Evolutionary conservation across 2,329 filamentous ascomycete genomes (phyloP).

Genomic region (Ceratocystis diversiconidia): DNA sequence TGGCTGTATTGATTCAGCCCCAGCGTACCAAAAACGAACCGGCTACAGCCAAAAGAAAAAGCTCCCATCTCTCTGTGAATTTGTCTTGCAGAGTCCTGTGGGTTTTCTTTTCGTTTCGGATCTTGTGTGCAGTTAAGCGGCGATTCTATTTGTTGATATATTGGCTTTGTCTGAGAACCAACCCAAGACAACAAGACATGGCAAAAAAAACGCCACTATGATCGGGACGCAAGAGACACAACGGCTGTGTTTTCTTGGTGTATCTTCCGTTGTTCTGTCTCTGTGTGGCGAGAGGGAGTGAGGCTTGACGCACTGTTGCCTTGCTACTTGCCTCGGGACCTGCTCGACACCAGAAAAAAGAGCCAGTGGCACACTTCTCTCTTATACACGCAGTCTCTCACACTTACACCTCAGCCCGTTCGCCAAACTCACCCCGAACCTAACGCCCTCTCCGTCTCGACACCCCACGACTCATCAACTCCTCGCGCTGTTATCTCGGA

Average conservation of each 20-base stretch:
- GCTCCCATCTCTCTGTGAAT: background rate
- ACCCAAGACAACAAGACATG: background rate
- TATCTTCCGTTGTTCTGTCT: background rate
- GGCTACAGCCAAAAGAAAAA: background rate
- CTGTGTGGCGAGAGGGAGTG: too few species aligned
- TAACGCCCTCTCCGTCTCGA: background rate
- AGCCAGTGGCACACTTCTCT: too few species aligned
- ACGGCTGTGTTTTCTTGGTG: background rate
- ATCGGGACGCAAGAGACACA: background rate
- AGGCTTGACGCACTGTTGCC: too few species aligned
- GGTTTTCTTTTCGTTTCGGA: background rate
- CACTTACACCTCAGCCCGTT: background rate
- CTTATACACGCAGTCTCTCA: too few species aligned
- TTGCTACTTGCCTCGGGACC: too few species aligned
- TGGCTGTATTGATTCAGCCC: background rate
- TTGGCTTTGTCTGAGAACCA: background rate
- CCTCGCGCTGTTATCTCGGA: background rate
- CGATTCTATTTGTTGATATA: conserved; percentile 1
- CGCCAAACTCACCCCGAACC: background rate
- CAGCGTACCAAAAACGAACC: background rate
- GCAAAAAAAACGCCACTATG: background rate
- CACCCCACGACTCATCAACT: background rate
- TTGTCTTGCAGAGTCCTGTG: background rate
- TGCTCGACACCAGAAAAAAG: too few species aligned
- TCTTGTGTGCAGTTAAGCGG: background rate